Percentiles rank a stretch among this genome's conserved stretches.
These are phyloP conservation scores for Insectozyma bohioensis DNA, from an alignment of 1,139 yeast species.

Conservation along the genomic window DNA sequence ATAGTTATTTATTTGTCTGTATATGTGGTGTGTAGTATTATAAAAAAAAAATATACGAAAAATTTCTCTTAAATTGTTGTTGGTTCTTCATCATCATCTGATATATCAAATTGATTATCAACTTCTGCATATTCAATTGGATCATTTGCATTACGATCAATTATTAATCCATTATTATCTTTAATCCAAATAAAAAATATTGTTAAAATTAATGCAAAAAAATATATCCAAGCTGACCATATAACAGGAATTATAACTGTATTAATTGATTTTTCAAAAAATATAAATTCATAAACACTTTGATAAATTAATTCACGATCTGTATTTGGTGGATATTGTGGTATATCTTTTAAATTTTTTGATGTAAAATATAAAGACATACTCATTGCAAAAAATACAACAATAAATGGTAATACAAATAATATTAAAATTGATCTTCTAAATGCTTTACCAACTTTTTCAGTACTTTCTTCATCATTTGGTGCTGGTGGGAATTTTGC, in stretches of 20 bases:
- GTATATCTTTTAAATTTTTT: constrained; percentile 1
- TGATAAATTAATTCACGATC: constrained; percentile 7
- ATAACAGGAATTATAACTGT: constrained; percentile 7
- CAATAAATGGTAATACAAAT: constrained; percentile 29
- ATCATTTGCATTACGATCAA: constrained; percentile 21
- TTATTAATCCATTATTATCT: constrained; percentile 33
- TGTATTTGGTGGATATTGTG: constrained; percentile 8
- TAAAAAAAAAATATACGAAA: constrained; percentile 5
- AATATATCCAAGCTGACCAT: constrained; percentile 19
- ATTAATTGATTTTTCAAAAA: constrained; percentile 4
- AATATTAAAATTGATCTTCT: constrained; percentile 29
- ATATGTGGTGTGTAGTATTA: constrained; percentile 1
- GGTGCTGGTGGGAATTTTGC: constrained; percentile 29
- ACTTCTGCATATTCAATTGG: constrained; percentile 19
- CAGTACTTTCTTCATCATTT: constrained; percentile 19
- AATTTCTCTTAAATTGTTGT: no score
- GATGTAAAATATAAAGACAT: not conserved
- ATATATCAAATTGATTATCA: constrained; percentile 22
- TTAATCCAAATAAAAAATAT: constrained; percentile 38
- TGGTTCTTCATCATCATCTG: constrained; percentile 19
- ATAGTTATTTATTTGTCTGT: not conserved
- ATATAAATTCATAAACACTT: constrained; percentile 7
- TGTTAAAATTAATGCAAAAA: constrained; percentile 20
- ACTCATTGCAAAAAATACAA: constrained; percentile 10
- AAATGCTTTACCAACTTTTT: constrained; percentile 25